Evolutionary conservation across 495 filamentous ascomycete genomes (phyloP), one percentile per base, ranked within the genome.

Genomic region (Lasiosphaeria ovina): DNA sequence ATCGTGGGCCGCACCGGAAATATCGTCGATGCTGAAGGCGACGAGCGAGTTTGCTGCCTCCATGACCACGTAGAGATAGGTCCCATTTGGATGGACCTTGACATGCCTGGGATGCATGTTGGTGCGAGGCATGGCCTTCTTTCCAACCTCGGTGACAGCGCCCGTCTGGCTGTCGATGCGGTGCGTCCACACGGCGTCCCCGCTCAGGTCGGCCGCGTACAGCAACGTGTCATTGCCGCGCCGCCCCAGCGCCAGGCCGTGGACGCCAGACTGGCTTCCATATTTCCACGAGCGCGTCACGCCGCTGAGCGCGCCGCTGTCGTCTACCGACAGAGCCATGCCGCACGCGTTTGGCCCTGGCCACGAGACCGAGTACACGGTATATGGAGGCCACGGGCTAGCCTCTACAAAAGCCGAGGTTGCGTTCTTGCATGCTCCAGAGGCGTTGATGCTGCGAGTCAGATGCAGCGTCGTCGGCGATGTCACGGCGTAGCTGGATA

Each of bases 391-490:
- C 4, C 47, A 40, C 1, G 57, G 59, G 45, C 51, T 59, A 14
- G 70, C 66, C 0, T 62, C 50, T 36, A 73, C 54, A 54, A 72
- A 76, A 53, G 71, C 64, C 33, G 63, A 66, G 49, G 66, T 72
- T 16, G 50, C 61, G 35, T 63, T 67, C 0, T 51, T 12, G 57
- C 75, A 76, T 14, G 85, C 85, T 36, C 80, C 82, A 6, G 83
- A 84, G 17, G 85, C 89, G 12, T 85, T 77, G 61, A 92, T 74
- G 68, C 84, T 87, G 0, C 83, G 82, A 57, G 89, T 84, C 49
- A 87, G 77, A 58, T 86, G 84, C 62, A 83, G 84, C 3, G 79
- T 76, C 5, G 75, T 77, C 11, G 79, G 78, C 55, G 81, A 79
- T 11, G 80, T 75, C 16, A 85, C 72, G 51, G 87, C 83, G 62